A percentile compares a stretch with the other conserved stretches of the same genome.
Conservation (phyloP, 2,329 filamentous ascomycete genomes). For the Akanthomyces dipterigenus region DNA sequence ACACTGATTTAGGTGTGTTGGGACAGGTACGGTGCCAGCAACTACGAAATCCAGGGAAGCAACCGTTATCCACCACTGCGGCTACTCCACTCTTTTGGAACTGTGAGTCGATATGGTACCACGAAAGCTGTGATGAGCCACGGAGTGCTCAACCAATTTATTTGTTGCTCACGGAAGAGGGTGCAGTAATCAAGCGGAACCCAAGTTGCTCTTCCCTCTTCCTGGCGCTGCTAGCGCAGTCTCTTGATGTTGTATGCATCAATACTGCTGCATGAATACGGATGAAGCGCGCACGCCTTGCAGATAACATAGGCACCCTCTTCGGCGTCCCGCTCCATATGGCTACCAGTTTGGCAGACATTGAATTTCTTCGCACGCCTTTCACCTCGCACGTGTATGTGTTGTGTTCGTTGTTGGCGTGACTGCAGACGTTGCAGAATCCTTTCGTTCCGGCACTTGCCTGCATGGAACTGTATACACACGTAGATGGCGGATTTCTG, state of each 20-base stretch:
- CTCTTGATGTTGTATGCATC: not conserved
- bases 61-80: no score
- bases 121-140: no score
- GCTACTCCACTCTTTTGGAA: no score
- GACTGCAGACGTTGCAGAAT: not conserved
- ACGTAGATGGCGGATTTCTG: not conserved
- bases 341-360: not conserved
- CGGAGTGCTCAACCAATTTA: no score
- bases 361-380: not conserved
- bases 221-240: not conserved
- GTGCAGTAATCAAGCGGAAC: not conserved
- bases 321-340: not conserved
- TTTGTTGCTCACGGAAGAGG: not conserved
- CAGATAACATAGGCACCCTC: not conserved
- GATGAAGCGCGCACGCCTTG: not conserved
- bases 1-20: not conserved
- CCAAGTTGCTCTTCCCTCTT: not conserved
- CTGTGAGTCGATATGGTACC: no score
- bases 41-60: no score
- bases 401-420: not conserved
- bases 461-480: not conserved
- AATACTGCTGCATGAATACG: not conserved
- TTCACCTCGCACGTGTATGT: not conserved
- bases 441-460: not conserved
- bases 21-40: no score